phyloP scores from a whole-genome alignment of 2,329 filamentous ascomycete species.

The Falciphora oryzae region DNA sequence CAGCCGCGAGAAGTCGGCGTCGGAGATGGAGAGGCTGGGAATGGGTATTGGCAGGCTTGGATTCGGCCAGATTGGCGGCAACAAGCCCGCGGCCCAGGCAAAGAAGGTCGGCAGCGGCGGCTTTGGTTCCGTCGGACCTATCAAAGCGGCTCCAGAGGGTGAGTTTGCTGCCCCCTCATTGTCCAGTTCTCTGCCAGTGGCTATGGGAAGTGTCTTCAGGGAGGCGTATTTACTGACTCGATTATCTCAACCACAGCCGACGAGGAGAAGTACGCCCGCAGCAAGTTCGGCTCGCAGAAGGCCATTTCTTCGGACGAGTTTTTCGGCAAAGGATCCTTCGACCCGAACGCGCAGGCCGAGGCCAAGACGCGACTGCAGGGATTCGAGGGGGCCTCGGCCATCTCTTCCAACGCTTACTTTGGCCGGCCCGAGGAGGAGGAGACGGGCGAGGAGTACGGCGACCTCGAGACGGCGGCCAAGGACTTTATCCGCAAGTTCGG shows the following conservation, averaged over 20 bases:
- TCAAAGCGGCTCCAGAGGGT: slow-evolving; percentile 67
- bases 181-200: too few species aligned
- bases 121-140: slow-evolving; percentile 78
- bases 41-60: slow-evolving; percentile 83
- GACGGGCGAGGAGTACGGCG: slow-evolving; percentile 71
- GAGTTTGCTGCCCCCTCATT: slow-evolving; percentile 17
- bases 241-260: slow-evolving; percentile 50
- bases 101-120: slow-evolving; percentile 72
- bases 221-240: not conserved
- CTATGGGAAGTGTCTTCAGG: too few species aligned
- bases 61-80: slow-evolving; percentile 75
- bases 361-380: slow-evolving; percentile 83
- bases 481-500: slow-evolving; percentile 95
- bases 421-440: slow-evolving; percentile 77
- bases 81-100: slow-evolving; percentile 47
- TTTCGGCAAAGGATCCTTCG: slow-evolving; percentile 85
- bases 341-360: slow-evolving; percentile 73
- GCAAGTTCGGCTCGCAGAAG: slow-evolving; percentile 89
- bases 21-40: slow-evolving; percentile 81
- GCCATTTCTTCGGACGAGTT: slow-evolving; percentile 97
- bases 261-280: slow-evolving; percentile 73
- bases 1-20: slow-evolving; percentile 56
- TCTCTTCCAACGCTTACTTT: slow-evolving; percentile 97
- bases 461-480: slow-evolving; percentile 88
- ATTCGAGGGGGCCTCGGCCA: slow-evolving; percentile 86